Evolutionary conservation across 2,329 filamentous ascomycete species (phyloP).

Genomic region (Seiridium cupressi): DNA sequence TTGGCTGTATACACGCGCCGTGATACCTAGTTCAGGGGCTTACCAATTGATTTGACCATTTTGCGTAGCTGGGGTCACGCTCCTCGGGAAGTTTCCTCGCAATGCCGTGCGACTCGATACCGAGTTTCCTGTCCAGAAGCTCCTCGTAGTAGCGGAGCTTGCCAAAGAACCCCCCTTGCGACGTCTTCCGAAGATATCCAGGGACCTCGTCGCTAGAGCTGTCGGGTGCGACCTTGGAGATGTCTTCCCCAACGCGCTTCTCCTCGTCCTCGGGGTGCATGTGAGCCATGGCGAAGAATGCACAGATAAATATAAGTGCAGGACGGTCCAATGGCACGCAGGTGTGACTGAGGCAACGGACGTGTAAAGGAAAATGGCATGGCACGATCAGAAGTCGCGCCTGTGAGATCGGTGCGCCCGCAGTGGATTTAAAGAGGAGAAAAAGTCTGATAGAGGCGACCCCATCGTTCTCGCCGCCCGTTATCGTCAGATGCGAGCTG

Average conservation of each 20-base stretch:
- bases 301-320: neutral
- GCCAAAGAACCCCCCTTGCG: conserved; percentile 28
- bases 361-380: too few relatives aligned
- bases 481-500: neutral
- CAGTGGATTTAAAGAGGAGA: neutral
- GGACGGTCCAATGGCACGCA: too few relatives aligned
- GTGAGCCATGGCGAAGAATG: neutral
- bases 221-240: conserved; percentile 3
- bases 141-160: conserved; percentile 39
- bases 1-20: too few relatives aligned
- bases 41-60: conserved; percentile 33
- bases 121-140: conserved; percentile 22
- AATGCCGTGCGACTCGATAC: conserved; percentile 47
- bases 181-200: neutral
- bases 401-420: neutral
- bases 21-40: neutral
- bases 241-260: neutral
- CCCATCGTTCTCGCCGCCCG: neutral
- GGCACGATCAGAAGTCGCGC: neutral
- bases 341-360: too few relatives aligned
- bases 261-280: neutral
- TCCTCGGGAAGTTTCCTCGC: conserved; percentile 44
- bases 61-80: conserved; percentile 30
- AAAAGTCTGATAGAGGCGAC: neutral
- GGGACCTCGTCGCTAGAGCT: conserved; percentile 14